A percentile compares a stretch with the other conserved stretches of the same genome.
phyloP scores from a whole-genome alignment of 2,329 filamentous ascomycete species.

The Colletotrichum limetticola region DNA sequence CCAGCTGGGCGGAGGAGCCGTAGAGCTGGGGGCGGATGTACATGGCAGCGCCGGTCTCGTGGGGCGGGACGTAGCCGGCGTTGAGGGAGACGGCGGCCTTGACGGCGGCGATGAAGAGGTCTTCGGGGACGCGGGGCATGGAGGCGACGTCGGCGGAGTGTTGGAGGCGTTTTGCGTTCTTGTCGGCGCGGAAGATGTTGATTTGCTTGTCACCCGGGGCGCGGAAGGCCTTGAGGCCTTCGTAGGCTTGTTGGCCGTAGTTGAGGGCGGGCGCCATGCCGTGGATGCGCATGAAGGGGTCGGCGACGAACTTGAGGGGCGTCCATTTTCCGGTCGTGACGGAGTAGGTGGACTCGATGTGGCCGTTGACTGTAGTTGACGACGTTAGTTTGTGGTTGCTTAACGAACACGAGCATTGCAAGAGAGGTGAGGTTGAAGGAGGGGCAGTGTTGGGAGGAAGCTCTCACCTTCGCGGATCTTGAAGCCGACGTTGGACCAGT shows the following conservation, averaged over 20 bases:
- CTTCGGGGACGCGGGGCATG: constrained; percentile 81
- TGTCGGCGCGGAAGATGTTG: constrained; percentile 86
- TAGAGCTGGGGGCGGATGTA: constrained; percentile 93
- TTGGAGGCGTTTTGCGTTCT: constrained; percentile 87
- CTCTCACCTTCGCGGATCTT: constrained; percentile 83
- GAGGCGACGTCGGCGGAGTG: constrained; percentile 86
- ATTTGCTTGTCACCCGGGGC: constrained; percentile 75
- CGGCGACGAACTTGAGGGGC: constrained; percentile 79
- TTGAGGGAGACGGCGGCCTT: constrained; percentile 87
- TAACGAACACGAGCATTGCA: neutral
- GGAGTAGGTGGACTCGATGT: constrained; percentile 89
- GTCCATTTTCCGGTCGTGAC: constrained; percentile 81
- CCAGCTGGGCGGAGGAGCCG: constrained; percentile 87
- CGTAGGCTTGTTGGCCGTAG: constrained; percentile 97
- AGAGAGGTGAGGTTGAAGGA: neutral
- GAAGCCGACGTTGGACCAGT: constrained; percentile 96
- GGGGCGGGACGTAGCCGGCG: constrained; percentile 90
- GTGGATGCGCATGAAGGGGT: constrained; percentile 89
- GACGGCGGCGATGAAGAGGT: constrained; percentile 80
- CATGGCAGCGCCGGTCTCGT: constrained; percentile 89
- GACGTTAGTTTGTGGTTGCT: neutral
- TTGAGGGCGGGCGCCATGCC: constrained; percentile 96
- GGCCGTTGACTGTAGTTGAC: constrained; percentile 80
- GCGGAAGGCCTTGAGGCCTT: constrained; percentile 98
- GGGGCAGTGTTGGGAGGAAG: neutral